These are phyloP conservation scores for Cyclotella kingstonii DNA, from an alignment of 108 stramenopile genomes.

Conservation along the genomic window DNA sequence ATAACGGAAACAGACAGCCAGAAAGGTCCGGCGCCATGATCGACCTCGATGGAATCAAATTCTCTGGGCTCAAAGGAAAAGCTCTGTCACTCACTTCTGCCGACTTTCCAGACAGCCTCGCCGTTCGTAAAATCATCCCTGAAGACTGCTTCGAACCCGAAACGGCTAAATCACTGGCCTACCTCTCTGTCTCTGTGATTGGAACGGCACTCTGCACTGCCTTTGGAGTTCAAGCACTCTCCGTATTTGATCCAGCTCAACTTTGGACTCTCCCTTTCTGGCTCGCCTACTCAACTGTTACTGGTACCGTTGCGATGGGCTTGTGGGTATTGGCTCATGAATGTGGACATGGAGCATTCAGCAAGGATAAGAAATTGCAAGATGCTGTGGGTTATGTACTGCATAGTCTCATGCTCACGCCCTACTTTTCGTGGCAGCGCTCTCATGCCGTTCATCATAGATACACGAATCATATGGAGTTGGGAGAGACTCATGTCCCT, in stretches of 20 bases:
- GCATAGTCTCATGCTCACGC: constrained; percentile 93
- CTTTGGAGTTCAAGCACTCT: constrained; percentile 56
- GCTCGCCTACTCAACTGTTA: constrained; percentile 70
- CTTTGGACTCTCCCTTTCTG: constrained; percentile 68
- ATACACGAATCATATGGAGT: constrained; percentile 93
- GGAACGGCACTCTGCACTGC: constrained; percentile 73
- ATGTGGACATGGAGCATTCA: constrained; percentile 97
- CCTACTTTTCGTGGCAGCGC: constrained; percentile 93
- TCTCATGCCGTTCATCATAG: constrained; percentile 96
- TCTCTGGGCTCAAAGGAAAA: constrained; percentile 70
- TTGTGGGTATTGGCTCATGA: constrained; percentile 98
- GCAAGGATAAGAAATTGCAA: constrained; percentile 82
- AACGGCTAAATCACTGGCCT: constrained; percentile 65
- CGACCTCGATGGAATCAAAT: constrained; percentile 36
- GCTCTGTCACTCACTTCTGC: constrained; percentile 50
- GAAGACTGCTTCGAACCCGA: constrained; percentile 90
- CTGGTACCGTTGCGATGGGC: constrained; percentile 92
- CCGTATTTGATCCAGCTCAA: constrained; percentile 61
- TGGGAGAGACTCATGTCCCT: constrained; percentile 93
- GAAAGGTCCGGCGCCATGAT: constrained; percentile 18
- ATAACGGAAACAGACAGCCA: constrained; percentile 5
- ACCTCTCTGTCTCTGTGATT: constrained; percentile 72
- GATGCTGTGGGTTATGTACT: constrained; percentile 89
- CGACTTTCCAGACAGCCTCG: constrained; percentile 60
- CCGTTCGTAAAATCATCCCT: constrained; percentile 77